Evolutionary conservation across 2,329 filamentous ascomycete genomes (phyloP), one percentile per base, ranked within the genome.

Genomic region (Talaromyces islandicus): DNA sequence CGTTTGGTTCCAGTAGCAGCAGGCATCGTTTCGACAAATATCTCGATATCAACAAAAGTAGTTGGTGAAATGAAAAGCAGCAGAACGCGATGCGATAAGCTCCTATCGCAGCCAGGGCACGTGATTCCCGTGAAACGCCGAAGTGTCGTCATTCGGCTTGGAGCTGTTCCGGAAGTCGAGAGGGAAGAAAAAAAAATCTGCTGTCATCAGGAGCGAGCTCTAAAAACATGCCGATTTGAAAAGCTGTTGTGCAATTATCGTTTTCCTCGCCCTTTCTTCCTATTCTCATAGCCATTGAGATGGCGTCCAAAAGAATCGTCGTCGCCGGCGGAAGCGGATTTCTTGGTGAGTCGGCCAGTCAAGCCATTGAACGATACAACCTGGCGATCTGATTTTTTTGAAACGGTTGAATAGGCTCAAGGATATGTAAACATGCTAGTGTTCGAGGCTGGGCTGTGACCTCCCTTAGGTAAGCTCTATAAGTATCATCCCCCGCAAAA

Each of bases 281-380:
- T 17, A n/a, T 29, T 56, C 62, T 64, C 64, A 60, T 56, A 62
- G 54, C 61, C 62, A 70, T 46, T 46, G 43, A 82, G 57, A 80
- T 83, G 65, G 81, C 83, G 55, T 80, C 85, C 60, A 96, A 92
- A 78, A 88, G 86, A 76, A 81, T 99, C 50, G 87, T 97, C 48
- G 92, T 99, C 58, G 95, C 90, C 66, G 94, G 94, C 66, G 93
- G 93, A 62, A 97, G 91, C 75, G 93, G 94, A 35, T 99, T 97
- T 73, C 78, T 99, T 27, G 91, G 91, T 76, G 71, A 30, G 71
- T 69, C 83, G 53, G 9, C 53, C 27, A 41, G 29, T 12, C 7
- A 17, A 21, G 11, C 30, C 24, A 55, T 55, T 52, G 48, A 27
- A 14, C 7, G 19, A 29, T n/a, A 52, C 30, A 29, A 29, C 7